Percentiles rank a stretch among this genome's conserved stretches.
Conservation (phyloP, 345 rosid species). For the Brassica incana region DNA sequence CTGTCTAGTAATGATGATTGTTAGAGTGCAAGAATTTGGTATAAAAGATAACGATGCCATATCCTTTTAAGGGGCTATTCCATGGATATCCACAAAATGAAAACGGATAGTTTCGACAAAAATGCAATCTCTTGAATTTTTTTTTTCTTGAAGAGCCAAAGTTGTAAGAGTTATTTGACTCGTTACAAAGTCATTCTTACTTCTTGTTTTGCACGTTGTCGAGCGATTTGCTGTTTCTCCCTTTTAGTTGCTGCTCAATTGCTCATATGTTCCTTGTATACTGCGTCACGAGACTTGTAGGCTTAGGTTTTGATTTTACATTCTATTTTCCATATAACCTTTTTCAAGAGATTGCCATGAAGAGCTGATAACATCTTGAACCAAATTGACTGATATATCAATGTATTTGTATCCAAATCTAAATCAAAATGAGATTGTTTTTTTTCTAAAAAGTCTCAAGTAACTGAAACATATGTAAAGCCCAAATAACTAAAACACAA, state of each 20-base stretch:
- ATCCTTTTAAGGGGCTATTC: constrained; percentile 31
- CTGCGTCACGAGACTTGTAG: neutral
- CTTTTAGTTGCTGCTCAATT: neutral
- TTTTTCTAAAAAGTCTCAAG: neutral
- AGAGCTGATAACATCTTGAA: neutral
- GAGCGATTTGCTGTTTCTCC: constrained; percentile 7
- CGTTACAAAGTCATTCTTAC: constrained; percentile 9
- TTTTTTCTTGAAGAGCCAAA: constrained; percentile 33
- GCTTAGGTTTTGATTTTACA: neutral
- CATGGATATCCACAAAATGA: constrained; percentile 34
- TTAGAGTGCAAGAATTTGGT: constrained; percentile 22
- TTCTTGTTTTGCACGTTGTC: neutral
- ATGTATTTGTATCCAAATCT: neutral
- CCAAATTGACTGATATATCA: neutral
- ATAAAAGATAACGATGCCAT: constrained; percentile 27
- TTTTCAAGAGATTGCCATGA: neutral
- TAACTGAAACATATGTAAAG: constrained; percentile 18
- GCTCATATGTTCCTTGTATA: neutral
- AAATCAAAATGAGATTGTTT: neutral
- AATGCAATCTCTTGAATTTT: constrained; percentile 23
- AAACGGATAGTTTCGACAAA: constrained; percentile 29
- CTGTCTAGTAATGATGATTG: constrained; percentile 5
- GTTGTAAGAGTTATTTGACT: neutral
- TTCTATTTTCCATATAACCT: neutral
- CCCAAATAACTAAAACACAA: constrained; percentile 38